Evolutionary conservation across 192 early-diverging fungal genomes (phyloP), one percentile per base, ranked within the genome.

Genomic region (Pecoramyces ruminantium): DNA sequence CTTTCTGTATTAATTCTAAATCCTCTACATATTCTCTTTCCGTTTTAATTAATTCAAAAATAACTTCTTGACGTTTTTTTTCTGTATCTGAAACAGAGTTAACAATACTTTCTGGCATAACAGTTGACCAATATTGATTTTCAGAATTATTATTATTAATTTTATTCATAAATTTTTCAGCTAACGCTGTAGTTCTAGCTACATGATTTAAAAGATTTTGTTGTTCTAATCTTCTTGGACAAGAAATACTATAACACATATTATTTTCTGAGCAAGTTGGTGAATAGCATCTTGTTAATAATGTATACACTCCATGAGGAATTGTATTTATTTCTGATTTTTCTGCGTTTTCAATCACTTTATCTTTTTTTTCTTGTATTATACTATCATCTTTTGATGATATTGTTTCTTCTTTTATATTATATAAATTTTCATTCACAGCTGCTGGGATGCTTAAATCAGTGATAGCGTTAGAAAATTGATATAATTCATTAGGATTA

Each of bases 221-320:
- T 87, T 95, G 92, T 81, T 92, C 92, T 38, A 93, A 84, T 78
- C 93, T 87, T 13, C 93, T 85, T 11, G 96, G 96, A 82, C 97
- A 97, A 12, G 92, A 88, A 14, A 93, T 90, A 83, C 94, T 96
- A 87, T 98, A 98, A 83, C 96, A 98, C 8, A 92, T 86, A 79
- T 88, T 91, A 67, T 92, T 93, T 28, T 86, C 85, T 0, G 93
- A 89, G 83, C 97, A 98, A 0, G 95, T 97, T 0, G 95, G 93
- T 25, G 96, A 97, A 85, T 98, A 98, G 83, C 97, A 98, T 81
- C 93, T 92, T 0, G 96, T 93, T 80, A 98, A 86, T 29, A 94
- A 87, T 2, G 94, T 95, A 87, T 97, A 96, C 2, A 98, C 92
- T 29, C 97, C 97, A 79, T 92, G 93, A 29, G 93, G 92, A 8